Conservation (phyloP, 371 early-diverging fungal genomes). For the Apophysomyces trapeziformis region DNA sequence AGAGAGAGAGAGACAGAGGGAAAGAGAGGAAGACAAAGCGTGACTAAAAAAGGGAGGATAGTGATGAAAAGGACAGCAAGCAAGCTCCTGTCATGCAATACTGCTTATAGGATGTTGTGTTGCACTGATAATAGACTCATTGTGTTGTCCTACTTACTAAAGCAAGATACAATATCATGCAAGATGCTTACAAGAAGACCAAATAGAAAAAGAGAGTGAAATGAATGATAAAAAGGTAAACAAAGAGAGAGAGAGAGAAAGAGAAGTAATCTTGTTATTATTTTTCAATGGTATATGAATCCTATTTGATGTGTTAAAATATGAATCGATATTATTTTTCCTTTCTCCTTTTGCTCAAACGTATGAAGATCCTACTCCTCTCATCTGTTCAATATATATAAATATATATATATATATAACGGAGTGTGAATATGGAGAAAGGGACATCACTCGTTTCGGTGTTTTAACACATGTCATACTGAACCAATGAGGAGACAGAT, state of each 20-base stretch:
- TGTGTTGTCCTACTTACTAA: conserved; percentile 11
- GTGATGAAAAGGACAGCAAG: neutral
- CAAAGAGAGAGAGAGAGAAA: neutral
- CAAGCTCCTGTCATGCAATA: conserved; percentile 4
- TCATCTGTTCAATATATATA: no score
- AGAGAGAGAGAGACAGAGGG: neutral
- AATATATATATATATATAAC: no score
- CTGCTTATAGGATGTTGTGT: conserved; percentile 9
- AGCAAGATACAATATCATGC: conserved; percentile 3
- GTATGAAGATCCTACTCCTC: no score
- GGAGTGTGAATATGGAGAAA: neutral
- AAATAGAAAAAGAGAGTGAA: neutral
- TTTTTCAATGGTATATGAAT: neutral
- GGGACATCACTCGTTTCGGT: conserved; percentile 2
- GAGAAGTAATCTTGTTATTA: neutral
- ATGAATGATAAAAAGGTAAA: neutral
- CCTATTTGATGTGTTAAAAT: neutral
- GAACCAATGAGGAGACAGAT: neutral
- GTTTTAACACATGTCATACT: conserved; percentile 8
- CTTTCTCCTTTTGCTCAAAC: neutral
- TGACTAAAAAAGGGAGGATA: neutral
- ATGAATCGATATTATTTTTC: neutral
- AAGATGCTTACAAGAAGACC: conserved; percentile 5
- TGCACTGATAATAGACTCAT: conserved; percentile 6
- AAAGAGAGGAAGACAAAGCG: neutral